Evolutionary conservation across 345 rosid genomes (phyloP).

Genomic region (Murraya koenigii): DNA sequence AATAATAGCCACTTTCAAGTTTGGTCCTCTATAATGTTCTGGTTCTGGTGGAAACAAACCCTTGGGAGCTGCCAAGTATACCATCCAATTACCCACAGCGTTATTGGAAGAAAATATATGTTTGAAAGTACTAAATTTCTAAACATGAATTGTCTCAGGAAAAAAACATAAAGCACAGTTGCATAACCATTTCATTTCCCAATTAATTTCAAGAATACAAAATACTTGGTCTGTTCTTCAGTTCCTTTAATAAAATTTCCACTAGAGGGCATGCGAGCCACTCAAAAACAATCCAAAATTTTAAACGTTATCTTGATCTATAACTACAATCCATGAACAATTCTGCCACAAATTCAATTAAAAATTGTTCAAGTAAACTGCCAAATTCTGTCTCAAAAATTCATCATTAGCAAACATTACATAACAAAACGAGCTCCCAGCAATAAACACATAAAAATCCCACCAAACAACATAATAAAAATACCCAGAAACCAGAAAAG

Average conservation of each 20-base stretch:
- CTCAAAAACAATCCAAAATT: background rate
- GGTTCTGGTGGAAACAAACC: slow-evolving; percentile 97
- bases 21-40: slow-evolving; percentile 82
- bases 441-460: background rate
- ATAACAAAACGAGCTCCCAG: background rate
- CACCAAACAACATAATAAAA: slow-evolving; percentile 2
- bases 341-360: background rate
- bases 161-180: too few relatives aligned
- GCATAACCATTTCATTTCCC: too few relatives aligned
- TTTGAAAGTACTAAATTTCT: background rate
- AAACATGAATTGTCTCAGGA: too few relatives aligned
- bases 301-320: background rate
- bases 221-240: background rate
- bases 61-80: slow-evolving; percentile 75
- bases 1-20: slow-evolving; percentile 93
- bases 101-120: background rate
- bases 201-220: too few relatives aligned
- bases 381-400: background rate
- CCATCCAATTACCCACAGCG: slow-evolving; percentile 8
- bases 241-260: background rate
- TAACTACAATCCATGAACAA: background rate
- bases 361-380: background rate
- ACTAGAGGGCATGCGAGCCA: background rate
- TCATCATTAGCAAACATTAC: background rate
- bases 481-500: slow-evolving; percentile 29